Evolutionary conservation across 164 flowering plant genomes (phyloP).

Genomic region (Sextonia rubra): DNA sequence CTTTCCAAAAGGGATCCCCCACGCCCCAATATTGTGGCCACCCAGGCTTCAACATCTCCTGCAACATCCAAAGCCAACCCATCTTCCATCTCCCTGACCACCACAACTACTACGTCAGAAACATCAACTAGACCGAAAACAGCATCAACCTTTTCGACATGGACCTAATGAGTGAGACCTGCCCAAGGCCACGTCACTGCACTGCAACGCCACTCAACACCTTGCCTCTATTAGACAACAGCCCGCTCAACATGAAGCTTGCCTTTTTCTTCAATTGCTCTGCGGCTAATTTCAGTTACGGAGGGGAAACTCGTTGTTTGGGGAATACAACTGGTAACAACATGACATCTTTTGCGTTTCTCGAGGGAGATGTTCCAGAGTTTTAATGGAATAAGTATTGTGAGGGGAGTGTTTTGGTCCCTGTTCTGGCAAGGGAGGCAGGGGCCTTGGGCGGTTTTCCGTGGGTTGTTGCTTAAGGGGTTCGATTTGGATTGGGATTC

Average conservation of each 20-base stretch:
- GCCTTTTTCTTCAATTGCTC: constrained; percentile 7
- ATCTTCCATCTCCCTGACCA: background rate
- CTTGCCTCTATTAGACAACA: background rate
- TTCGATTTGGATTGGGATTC: background rate
- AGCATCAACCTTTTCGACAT: background rate
- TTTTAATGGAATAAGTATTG: background rate
- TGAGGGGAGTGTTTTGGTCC: background rate
- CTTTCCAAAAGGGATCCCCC: background rate
- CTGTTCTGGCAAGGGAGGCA: background rate
- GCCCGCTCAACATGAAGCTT: background rate
- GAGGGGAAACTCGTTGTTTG: background rate
- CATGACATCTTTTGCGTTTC: background rate
- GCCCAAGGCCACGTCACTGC: background rate
- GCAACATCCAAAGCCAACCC: background rate
- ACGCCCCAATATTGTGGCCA: background rate
- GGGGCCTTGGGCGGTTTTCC: background rate
- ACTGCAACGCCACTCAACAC: background rate
- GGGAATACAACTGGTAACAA: background rate
- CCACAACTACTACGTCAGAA: constrained; percentile 1
- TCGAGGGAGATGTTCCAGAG: background rate
- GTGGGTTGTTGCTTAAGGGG: background rate
- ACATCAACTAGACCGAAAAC: background rate
- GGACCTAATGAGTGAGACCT: background rate
- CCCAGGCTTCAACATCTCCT: constrained; percentile 9
- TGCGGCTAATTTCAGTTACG: background rate